Evolutionary conservation across 306 rosid species (phyloP).

Genomic region (Comarum palustre): DNA sequence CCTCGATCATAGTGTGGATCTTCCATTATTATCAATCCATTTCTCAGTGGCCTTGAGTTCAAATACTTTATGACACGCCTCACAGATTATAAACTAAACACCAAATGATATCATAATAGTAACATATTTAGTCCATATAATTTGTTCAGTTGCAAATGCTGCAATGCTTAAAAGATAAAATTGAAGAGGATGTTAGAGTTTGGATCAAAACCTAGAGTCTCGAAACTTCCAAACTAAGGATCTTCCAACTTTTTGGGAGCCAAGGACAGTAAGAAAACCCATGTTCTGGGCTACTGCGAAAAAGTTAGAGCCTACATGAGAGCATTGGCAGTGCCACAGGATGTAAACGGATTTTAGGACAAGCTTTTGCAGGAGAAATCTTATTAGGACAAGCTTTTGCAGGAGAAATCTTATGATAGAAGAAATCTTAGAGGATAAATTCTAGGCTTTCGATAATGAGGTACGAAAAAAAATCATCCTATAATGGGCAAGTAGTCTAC

Average conservation of each 20-base stretch:
- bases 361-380: background rate
- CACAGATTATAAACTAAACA: background rate
- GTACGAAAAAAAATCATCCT: background rate
- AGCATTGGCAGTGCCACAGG: background rate
- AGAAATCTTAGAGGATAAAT: background rate
- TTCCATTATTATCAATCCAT: background rate
- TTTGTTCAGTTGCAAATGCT: background rate
- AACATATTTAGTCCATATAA: background rate
- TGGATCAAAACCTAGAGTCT: background rate
- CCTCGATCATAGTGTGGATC: background rate
- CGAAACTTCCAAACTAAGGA: background rate
- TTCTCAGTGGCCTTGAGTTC: background rate
- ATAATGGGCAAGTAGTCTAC: background rate
- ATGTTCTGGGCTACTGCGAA: background rate
- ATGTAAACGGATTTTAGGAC: background rate
- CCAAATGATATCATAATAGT: background rate
- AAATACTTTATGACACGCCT: background rate
- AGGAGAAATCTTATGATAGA: background rate
- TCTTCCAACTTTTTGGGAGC: background rate
- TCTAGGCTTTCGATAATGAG: background rate
- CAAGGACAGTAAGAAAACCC: background rate
- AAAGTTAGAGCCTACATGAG: background rate
- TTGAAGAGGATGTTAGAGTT: background rate
- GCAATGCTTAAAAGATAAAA: background rate
- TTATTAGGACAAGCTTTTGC: background rate